A percentile compares a stretch with the other conserved stretches of the same genome.
Conservation (phyloP, 116 monocot genomes). For the Cymodocea nodosa region DNA sequence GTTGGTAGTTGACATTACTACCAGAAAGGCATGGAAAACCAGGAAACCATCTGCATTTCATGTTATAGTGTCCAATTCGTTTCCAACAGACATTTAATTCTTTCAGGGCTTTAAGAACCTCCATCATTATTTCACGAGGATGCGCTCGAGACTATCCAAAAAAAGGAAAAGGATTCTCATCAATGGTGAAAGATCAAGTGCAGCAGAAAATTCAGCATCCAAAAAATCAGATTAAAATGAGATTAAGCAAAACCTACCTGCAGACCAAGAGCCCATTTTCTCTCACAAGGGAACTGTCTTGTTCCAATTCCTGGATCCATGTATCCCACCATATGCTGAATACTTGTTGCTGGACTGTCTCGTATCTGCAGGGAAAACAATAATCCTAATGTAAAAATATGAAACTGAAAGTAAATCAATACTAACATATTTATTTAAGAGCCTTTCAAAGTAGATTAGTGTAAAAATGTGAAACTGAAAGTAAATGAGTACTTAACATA, state of each 20-base stretch:
- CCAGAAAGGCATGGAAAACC: conserved; percentile 6
- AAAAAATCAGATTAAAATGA: no score
- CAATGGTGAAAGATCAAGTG: neutral
- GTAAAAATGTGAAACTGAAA: no score
- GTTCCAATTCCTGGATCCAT: conserved; percentile 43
- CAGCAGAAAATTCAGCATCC: neutral
- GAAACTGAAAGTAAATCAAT: neutral
- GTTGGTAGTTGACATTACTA: conserved; percentile 8
- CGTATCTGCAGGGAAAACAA: conserved; percentile 25
- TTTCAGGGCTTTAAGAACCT: conserved; percentile 44
- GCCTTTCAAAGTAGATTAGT: no score
- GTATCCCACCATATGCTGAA: conserved; percentile 30
- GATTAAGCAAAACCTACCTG: conserved; percentile 32
- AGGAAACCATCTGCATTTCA: conserved; percentile 40
- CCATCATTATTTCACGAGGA: conserved; percentile 36
- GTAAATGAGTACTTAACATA: no score
- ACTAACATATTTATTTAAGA: neutral
- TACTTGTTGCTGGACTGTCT: conserved; percentile 26
- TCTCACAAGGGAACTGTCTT: conserved; percentile 50
- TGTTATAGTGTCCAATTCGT: conserved; percentile 37
- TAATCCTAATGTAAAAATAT: conserved; percentile 50
- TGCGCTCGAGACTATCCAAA: conserved; percentile 28
- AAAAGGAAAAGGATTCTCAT: neutral
- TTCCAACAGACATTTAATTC: conserved; percentile 41
- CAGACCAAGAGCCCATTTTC: conserved; percentile 93